Percentiles rank a stretch among this genome's conserved stretches.
Conservation (phyloP, 2,329 filamentous ascomycete genomes). For the Parasarocladium wereldwijsianum region DNA sequence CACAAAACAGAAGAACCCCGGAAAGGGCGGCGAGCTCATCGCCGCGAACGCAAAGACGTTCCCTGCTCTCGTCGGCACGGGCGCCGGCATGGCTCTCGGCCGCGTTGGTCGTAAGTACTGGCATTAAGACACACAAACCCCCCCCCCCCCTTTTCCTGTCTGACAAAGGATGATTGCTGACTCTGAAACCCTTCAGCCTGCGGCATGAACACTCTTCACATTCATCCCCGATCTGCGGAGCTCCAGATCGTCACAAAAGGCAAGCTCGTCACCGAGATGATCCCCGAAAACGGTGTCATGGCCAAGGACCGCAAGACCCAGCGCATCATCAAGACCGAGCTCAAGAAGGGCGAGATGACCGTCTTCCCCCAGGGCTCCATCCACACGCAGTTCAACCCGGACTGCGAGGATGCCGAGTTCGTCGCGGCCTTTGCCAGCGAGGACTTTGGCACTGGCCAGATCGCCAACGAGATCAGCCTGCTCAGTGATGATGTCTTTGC, state of each 20-base stretch:
- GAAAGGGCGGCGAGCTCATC: constrained; percentile 30
- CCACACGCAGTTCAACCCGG: constrained; percentile 42
- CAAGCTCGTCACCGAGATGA: constrained; percentile 33
- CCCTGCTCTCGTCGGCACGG: constrained; percentile 38
- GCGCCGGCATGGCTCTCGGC: constrained; percentile 34
- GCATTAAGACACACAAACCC: too few species aligned
- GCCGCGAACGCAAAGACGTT: constrained; percentile 41
- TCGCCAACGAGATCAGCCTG: constrained; percentile 34
- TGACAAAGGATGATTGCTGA: too few species aligned
- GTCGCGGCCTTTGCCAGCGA: constrained; percentile 33
- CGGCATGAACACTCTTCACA: constrained; percentile 42
- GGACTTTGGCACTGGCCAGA: constrained; percentile 36
- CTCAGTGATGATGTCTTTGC: constrained; percentile 28
- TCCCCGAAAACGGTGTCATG: constrained; percentile 34
- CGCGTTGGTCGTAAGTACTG: constrained; percentile 26
- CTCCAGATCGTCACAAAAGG: constrained; percentile 36
- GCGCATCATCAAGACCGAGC: constrained; percentile 25
- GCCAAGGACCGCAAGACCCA: constrained; percentile 19
- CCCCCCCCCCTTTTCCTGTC: too few species aligned
- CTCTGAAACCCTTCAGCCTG: too few species aligned
- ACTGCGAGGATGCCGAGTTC: constrained; percentile 34
- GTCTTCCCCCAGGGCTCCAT: constrained; percentile 39
- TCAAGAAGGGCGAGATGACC: constrained; percentile 31
- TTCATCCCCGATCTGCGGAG: constrained; percentile 38
- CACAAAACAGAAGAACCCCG: constrained; percentile 7